A percentile compares a stretch with the other conserved stretches of the same genome.
Conservation (phyloP, 2,329 filamentous ascomycete species). For the Colletotrichum sansevieriae region DNA sequence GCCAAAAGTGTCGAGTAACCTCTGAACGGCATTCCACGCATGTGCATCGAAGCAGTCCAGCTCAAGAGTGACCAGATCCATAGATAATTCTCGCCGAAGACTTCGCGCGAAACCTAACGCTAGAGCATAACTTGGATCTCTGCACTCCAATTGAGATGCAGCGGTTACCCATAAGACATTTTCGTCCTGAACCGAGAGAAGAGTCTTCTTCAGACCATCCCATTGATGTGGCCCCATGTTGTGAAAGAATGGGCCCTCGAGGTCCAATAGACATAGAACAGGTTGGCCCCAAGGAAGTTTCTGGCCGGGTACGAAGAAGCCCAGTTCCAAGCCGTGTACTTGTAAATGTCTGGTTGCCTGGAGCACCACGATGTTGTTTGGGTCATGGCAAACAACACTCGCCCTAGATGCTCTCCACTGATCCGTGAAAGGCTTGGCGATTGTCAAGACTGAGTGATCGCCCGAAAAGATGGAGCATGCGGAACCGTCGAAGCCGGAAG, state of each 20-base stretch:
- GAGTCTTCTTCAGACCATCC: slow-evolving; percentile 16
- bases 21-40: slow-evolving; percentile 10
- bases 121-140: slow-evolving; percentile 47
- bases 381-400: slow-evolving; percentile 27
- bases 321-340: background rate
- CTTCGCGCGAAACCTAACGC: slow-evolving; percentile 48
- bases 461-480: slow-evolving; percentile 8
- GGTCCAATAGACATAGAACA: slow-evolving; percentile 24
- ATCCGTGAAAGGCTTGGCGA: slow-evolving; percentile 15
- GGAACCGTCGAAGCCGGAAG: slow-evolving; percentile 22
- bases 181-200: slow-evolving; percentile 29
- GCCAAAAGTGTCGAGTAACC: slow-evolving; percentile 9
- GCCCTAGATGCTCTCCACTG: background rate
- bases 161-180: slow-evolving; percentile 51
- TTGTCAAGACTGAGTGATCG: slow-evolving; percentile 4
- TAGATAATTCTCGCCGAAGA: slow-evolving; percentile 47
- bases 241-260: slow-evolving; percentile 30
- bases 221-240: background rate
- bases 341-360: background rate
- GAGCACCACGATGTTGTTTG: background rate
- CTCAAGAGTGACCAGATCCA: slow-evolving; percentile 50
- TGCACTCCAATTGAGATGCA: slow-evolving; percentile 45
- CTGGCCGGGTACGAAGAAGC: slow-evolving; percentile 11
- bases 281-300: slow-evolving; percentile 25
- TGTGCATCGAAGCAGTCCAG: slow-evolving; percentile 42